Base-by-base conservation (phyloP, 2,329 filamentous ascomycete species). In the Ustulina deusta region DNA sequence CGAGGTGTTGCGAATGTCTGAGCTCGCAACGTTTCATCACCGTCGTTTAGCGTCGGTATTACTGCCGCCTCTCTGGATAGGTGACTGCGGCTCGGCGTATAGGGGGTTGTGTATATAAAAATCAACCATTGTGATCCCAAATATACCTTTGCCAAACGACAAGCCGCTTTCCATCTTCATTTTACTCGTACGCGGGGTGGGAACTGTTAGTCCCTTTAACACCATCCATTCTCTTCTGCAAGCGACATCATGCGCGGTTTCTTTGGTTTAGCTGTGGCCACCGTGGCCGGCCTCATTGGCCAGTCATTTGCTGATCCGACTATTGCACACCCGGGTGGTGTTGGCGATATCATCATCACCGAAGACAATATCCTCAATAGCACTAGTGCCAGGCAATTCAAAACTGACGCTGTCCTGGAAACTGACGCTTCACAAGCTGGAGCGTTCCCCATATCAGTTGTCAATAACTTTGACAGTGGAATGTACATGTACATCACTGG, bases 401-500 rank as follows among this genome's bases (percentile, higher is more conserved):
- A 56, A 9, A 3, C 38, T 25, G 15, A 38, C 15, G 17, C 20
- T n/a, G 17, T 52, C 36, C 34, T 40, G 20, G 44, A 52, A 17
- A 51, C 22, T 0, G 49, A 56, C n/a, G 51, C 60, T 20, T 60
- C 66, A n/a, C 63, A 63, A 32, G 46, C 59, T 11, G 61, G 59
- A 11, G 25, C 66, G 20, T 55, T 71, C 0, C 61, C 67, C 4
- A 69, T 71, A 22, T 63, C 55, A 0, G 10, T 71, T 25, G 46
- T 61, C 4, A 71, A 71, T 9, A 71, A 71, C 51, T 71, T 67
- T 11, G 69, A 52, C 20, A 27, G 17, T 34, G 61, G 61, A 0
- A 71, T 71, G 69, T 63, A 60, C 54, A 61, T 69, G 61, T 71
- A 69, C 59, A 6, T 71, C 1, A 61, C 49, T 10, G 69, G 69